phyloP scores from a whole-genome alignment of 2,329 filamentous ascomycete genomes.

The Herpotrichia juniperi region DNA sequence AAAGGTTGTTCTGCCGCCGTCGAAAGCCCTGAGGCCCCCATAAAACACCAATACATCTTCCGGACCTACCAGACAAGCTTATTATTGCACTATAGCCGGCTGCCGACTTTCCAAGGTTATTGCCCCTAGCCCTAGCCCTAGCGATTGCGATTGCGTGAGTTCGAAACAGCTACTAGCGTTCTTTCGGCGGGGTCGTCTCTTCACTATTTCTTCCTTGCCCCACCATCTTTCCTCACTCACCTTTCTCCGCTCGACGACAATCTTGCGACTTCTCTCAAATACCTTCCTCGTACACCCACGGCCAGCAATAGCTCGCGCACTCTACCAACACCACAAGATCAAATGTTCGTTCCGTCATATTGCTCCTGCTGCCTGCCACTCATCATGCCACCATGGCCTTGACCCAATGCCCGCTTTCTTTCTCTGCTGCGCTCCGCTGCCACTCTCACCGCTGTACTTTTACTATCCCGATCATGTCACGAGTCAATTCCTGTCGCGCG shows the following conservation, averaged over 20 bases:
- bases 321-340: slow-evolving; percentile 33
- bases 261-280: slow-evolving; percentile 14
- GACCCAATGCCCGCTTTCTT: slow-evolving; percentile 19
- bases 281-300: slow-evolving; percentile 7
- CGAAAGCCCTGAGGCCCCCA: neutral
- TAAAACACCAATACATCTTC: neutral
- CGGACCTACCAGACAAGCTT: neutral
- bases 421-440: slow-evolving; percentile 1
- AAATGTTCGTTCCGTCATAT: slow-evolving; percentile 49
- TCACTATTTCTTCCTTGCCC: slow-evolving; percentile 34
- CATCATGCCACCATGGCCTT: slow-evolving; percentile 35
- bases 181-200: slow-evolving; percentile 22
- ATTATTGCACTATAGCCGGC: slow-evolving; percentile 4
- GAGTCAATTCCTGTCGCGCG: slow-evolving; percentile 27
- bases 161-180: slow-evolving; percentile 37
- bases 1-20: slow-evolving; percentile 4
- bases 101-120: slow-evolving; percentile 9
- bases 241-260: slow-evolving; percentile 7
- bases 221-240: slow-evolving; percentile 31
- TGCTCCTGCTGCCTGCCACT: slow-evolving; percentile 36
- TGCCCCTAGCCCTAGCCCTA: slow-evolving; percentile 7
- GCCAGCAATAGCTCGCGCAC: slow-evolving; percentile 29
- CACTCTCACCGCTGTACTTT: slow-evolving; percentile 3
- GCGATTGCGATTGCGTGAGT: slow-evolving; percentile 26
- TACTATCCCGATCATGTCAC: slow-evolving; percentile 7